Percentiles rank a stretch among this genome's conserved stretches.
phyloP scores from a whole-genome alignment of 2,329 filamentous ascomycete genomes.

The Tolypocladium pustulatum region DNA sequence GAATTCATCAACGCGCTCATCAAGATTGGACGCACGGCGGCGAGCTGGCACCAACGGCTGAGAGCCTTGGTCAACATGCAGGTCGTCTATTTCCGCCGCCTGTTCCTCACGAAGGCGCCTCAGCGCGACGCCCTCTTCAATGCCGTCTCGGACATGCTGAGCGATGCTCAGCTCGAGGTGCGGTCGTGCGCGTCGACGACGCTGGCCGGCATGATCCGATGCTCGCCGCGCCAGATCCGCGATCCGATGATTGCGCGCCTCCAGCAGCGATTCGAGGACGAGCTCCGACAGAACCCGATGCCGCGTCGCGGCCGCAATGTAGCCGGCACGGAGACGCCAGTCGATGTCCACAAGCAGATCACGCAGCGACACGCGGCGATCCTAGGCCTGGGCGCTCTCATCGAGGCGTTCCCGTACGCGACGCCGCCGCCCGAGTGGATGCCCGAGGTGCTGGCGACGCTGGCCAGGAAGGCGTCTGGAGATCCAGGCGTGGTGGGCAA shows the following conservation, averaged over 20 bases:
- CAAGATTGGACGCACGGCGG: conserved; percentile 71
- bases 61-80: conserved; percentile 97
- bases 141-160: conserved; percentile 91
- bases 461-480: conserved; percentile 76
- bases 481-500: conserved; percentile 91
- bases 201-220: conserved; percentile 94
- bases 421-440: conserved; percentile 90
- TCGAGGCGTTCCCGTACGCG: conserved; percentile 93
- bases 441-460: conserved; percentile 77
- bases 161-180: conserved; percentile 86
- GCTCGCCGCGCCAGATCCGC: conserved; percentile 73
- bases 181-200: conserved; percentile 87
- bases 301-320: conserved; percentile 57
- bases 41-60: conserved; percentile 91
- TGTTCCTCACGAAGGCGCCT: conserved; percentile 70
- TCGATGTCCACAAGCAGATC: conserved; percentile 65
- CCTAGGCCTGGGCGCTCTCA: conserved; percentile 76
- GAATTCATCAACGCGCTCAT: conserved; percentile 80
- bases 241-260: conserved; percentile 66
- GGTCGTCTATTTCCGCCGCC: conserved; percentile 91
- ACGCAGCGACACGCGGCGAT: conserved; percentile 83
- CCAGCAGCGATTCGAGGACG: conserved; percentile 66
- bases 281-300: conserved; percentile 75
- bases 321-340: conserved; percentile 56
- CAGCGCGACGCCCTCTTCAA: conserved; percentile 77